Conservation (phyloP, 1,139 yeast genomes). For the Hyphopichia fennica region DNA sequence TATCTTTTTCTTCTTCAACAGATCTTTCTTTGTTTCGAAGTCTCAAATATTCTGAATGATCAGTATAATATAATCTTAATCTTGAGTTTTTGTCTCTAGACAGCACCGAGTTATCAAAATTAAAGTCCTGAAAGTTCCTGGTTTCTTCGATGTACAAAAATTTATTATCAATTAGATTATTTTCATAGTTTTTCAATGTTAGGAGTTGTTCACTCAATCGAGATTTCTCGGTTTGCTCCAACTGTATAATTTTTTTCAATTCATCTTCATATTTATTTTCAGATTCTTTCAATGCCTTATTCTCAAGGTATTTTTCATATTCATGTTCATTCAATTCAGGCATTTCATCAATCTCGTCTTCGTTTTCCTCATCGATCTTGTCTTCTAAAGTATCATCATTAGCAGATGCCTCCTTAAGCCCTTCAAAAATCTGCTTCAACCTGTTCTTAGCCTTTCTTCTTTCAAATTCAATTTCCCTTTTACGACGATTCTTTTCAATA, state of each 20-base stretch:
- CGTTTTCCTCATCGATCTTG: conserved; percentile 14
- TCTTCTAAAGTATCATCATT: conserved; percentile 12
- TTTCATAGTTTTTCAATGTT: conserved; percentile 28
- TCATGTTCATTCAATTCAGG: conserved; percentile 35
- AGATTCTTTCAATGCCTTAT: conserved; percentile 13
- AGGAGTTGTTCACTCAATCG: conserved; percentile 18
- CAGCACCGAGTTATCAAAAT: conserved; percentile 7
- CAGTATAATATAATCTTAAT: conserved; percentile 24
- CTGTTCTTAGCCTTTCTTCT: conserved; percentile 51
- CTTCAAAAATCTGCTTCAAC: conserved; percentile 51
- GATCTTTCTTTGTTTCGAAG: conserved; percentile 27
- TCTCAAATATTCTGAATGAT: conserved; percentile 41
- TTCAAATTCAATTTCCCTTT: conserved; percentile 52
- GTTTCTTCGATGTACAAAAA: conserved; percentile 33
- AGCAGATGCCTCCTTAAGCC: conserved; percentile 31
- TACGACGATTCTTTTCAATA: conserved; percentile 57
- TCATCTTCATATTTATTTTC: conserved; percentile 21
- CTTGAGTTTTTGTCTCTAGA: not conserved
- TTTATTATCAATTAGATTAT: conserved; percentile 36
- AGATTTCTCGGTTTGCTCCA: conserved; percentile 20
- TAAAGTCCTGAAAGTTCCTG: conserved; percentile 17
- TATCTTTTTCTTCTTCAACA: conserved; percentile 39
- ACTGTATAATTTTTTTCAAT: conserved; percentile 12
- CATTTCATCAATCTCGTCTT: conserved; percentile 18
- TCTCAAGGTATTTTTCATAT: conserved; percentile 24